Conservation (phyloP, 2,329 filamentous ascomycete genomes). For the Botrytis deweyae region DNA sequence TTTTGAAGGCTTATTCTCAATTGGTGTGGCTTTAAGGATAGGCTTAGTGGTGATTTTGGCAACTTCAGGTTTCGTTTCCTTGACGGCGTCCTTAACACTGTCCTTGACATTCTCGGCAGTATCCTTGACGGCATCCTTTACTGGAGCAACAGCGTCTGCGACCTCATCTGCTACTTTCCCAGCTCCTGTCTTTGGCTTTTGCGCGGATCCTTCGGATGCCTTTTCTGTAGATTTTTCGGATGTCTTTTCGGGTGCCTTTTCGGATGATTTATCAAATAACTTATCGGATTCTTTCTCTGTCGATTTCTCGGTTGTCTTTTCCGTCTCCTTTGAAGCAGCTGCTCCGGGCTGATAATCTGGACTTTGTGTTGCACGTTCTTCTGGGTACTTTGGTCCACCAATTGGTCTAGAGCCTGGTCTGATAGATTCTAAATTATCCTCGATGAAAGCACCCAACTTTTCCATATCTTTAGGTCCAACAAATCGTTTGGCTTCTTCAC, state of each 20-base stretch:
- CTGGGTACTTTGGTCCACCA: slow-evolving; percentile 57
- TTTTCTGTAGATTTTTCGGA: slow-evolving; percentile 2
- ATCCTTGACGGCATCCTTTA: slow-evolving; percentile 4
- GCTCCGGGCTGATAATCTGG: slow-evolving; percentile 31
- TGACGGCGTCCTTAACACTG: neutral
- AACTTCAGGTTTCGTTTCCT: slow-evolving; percentile 17
- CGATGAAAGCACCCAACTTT: slow-evolving; percentile 67
- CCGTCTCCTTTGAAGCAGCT: slow-evolving; percentile 4
- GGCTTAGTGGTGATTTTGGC: slow-evolving; percentile 14
- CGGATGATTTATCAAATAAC: neutral
- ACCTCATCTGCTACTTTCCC: neutral
- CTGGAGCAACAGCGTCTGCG: neutral
- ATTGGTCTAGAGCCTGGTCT: slow-evolving; percentile 77
- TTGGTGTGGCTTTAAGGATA: slow-evolving; percentile 38
- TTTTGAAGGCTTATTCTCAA: slow-evolving; percentile 47
- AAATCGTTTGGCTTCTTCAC: slow-evolving; percentile 62
- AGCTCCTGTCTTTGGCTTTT: neutral
- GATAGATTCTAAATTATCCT: slow-evolving; percentile 72
- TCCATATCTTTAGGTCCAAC: slow-evolving; percentile 67
- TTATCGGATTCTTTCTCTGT: neutral
- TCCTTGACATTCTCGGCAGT: neutral
- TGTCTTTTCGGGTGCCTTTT: neutral
- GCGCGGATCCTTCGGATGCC: neutral
- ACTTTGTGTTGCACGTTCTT: slow-evolving; percentile 58
- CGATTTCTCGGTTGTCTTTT: slow-evolving; percentile 33